phyloP scores from a whole-genome alignment of 768 basidiomycete species.

The Mycena filopes region DNA sequence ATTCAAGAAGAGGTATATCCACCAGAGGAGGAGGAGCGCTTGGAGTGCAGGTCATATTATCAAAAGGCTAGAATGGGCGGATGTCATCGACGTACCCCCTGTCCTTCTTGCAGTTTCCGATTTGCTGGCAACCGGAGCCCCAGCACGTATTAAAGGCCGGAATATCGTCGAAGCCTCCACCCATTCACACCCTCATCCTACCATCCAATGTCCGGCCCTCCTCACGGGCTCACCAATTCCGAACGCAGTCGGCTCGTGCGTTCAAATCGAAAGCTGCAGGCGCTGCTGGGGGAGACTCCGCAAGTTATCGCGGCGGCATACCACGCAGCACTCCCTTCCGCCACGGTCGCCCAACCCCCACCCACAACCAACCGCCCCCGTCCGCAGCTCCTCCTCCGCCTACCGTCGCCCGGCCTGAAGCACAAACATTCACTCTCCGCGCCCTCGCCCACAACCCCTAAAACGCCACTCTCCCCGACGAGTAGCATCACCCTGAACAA shows the following conservation, averaged over 20 bases:
- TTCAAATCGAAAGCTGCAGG: constrained; percentile 24
- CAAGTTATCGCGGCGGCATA: constrained; percentile 18
- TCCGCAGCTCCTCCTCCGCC: constrained; percentile 10
- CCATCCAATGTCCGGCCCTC: constrained; percentile 3
- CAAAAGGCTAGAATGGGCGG: not conserved
- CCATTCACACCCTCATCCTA: too few species aligned
- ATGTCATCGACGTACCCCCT: constrained; percentile 5
- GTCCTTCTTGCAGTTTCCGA: constrained; percentile 2
- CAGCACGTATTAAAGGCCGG: not conserved
- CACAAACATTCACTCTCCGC: not conserved
- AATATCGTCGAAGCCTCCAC: too few species aligned
- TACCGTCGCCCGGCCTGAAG: not conserved
- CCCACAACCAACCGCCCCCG: not conserved
- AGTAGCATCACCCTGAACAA: constrained; percentile 16
- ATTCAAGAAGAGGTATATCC: too few species aligned
- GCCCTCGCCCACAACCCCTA: not conserved
- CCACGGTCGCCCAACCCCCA: not conserved
- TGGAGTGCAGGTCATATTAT: too few species aligned
- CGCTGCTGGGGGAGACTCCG: constrained; percentile 21
- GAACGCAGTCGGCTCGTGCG: constrained; percentile 25
- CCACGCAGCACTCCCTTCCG: not conserved
- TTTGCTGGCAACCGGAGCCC: not conserved
- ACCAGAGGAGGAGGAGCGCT: too few species aligned
- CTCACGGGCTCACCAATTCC: constrained; percentile 2
- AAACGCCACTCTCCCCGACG: constrained; percentile 24